Evolutionary conservation across 441 rosid species (phyloP), one percentile per base, ranked within the genome.

Genomic region (Euphorbia neoarborescens): DNA sequence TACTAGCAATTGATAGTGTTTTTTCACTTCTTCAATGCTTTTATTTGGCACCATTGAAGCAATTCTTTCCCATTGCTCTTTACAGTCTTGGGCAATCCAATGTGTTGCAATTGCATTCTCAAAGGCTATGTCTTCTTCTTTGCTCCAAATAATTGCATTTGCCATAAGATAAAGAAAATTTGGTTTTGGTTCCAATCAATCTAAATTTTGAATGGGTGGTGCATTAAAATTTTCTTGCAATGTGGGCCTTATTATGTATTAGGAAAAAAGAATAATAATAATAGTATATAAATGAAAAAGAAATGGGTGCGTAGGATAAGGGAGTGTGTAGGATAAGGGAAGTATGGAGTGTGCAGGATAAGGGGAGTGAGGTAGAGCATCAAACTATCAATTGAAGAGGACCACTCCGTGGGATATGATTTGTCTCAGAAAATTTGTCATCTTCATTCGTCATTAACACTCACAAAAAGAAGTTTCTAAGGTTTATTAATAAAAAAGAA

Each of bases 61-160:
- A 72, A 90, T 87, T 75, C 85, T 83, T 27, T 66, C 80, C 94
- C 96, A 91, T 53, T 77, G 85, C 73, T 89, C 90, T 0, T 83
- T 50, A 7, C 80, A 81, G 48, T 75, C 68, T 19, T 75, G 85
- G n/a, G 73, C 79, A 25, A 44, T 74, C 84, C 87, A 88, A 77
- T 88, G 87, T 80, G 75, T 77, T 0, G 93, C 95, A 48, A 91
- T 87, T 59, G 88, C 86, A 62, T 82, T 84, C 77, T 91, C 95
- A 65, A 91, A 91, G 14, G 91, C 85, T 69, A 81, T 86, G 38
- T 91, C 93, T 73, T 89, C 97, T 71, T 84, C 97, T 77, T 82
- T 86, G 78, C 85, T 89, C 97, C 97, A 90, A 46, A 60, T 68
- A 35, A 58, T 70, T 66, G 76, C 82, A 73, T 78, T 80, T 66